Evolutionary conservation across 108 stramenopile genomes (phyloP), one percentile per base, ranked within the genome.

Genomic region (Pseudonitzschia multiseries): DNA sequence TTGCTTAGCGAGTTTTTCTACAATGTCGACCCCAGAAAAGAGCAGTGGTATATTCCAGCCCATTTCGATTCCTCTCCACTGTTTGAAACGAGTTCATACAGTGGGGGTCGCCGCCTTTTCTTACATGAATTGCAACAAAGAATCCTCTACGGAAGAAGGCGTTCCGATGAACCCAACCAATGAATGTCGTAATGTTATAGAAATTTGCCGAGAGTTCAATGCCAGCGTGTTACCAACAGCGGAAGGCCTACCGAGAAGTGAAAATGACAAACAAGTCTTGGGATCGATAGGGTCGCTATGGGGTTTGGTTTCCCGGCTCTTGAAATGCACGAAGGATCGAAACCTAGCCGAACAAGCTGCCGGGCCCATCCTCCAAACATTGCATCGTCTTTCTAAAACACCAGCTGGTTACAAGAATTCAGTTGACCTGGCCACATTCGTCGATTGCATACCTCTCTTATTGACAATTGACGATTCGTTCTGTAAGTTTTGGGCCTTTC

Each of bases 161-260:
- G 71, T 56, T 27, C 69, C 62, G 4, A 40, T 84, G 43, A 70
- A 80, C 64, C 68, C 82, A 18, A 71, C 83, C 43, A 72, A 86
- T 32, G 83, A 87, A 62, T 80, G 81, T 54, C 71, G 69, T 4
- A 69, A 56, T 26, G 75, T 84, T 2, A 53, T 86, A 12, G 83
- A 86, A 48, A 68, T 79, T 21, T 87, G 86, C 73, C 80, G 79
- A 26, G 86, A 84, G 60, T 90, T 90, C 78, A 86, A 85, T 76
- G 81, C 86, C 6, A 90, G 81, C 65, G 84, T 90, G n/a, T 69
- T 76, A 41, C 83, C 83, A 8, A 75, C 72, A 1, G 81, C 70
- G 29, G 84, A 81, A 31, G 85, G 82, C 14, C 48, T 86, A 17
- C 78, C 79, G 2, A 54, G 43, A 24, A 63, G 72, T 5, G 73